These are phyloP conservation scores for Abelmoschus esculentus DNA, from an alignment of 345 rosid species.

Conservation along the genomic window DNA sequence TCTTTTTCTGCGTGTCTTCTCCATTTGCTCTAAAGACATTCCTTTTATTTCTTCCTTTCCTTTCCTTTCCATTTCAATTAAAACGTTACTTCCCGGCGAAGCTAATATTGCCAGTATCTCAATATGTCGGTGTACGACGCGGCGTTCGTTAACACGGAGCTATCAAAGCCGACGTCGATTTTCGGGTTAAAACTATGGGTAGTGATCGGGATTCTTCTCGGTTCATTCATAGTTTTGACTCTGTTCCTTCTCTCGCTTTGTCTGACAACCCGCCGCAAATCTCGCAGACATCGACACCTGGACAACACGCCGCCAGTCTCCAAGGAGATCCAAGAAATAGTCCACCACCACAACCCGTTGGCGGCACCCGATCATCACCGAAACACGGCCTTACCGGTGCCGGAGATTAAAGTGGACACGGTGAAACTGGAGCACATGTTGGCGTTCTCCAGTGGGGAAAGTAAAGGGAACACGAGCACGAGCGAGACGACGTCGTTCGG, in stretches of 20 bases:
- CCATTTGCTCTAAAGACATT: neutral
- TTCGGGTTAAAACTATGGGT: constrained; percentile 90
- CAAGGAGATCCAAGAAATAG: constrained; percentile 85
- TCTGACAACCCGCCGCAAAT: constrained; percentile 70
- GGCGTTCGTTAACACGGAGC: constrained; percentile 60
- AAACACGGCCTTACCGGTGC: constrained; percentile 35
- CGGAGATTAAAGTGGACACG: constrained; percentile 76
- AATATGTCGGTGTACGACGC: constrained; percentile 59
- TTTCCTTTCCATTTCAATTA: neutral
- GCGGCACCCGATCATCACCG: constrained; percentile 27
- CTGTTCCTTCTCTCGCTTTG: constrained; percentile 89
- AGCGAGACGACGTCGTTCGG: constrained; percentile 58
- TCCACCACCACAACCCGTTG: constrained; percentile 22
- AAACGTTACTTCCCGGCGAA: constrained; percentile 7
- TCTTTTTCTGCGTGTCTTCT: neutral
- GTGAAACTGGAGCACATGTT: constrained; percentile 85
- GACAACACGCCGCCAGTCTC: constrained; percentile 55
- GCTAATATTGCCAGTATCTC: neutral
- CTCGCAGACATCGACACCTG: constrained; percentile 20
- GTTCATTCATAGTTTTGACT: constrained; percentile 69
- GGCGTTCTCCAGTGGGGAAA: constrained; percentile 81
- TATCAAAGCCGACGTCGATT: constrained; percentile 80
- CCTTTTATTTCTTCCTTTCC: neutral
- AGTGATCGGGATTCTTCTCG: constrained; percentile 74
- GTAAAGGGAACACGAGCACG: constrained; percentile 45